A percentile compares a stretch with the other conserved stretches of the same genome.
Conservation (phyloP, 257 asterid species). For the Przewalskia tangutica region DNA sequence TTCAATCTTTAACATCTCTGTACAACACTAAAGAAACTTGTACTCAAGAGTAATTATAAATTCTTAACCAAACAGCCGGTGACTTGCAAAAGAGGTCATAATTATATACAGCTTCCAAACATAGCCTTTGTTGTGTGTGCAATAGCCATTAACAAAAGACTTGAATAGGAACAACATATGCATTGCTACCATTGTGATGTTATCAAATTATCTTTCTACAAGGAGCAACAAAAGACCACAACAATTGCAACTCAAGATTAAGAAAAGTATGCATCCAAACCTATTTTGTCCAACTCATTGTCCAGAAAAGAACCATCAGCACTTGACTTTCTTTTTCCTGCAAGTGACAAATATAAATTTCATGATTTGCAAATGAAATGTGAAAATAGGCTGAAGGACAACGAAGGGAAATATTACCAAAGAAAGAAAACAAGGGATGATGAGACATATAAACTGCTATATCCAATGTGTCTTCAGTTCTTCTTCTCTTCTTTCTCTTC, state of each 20-base stretch:
- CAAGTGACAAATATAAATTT: background rate
- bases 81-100: background rate
- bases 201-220: background rate
- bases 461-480: constrained; percentile 11
- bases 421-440: constrained; percentile 9
- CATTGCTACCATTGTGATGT: background rate
- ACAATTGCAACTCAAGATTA: background rate
- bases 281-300: background rate
- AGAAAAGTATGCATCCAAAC: background rate
- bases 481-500: constrained; percentile 13
- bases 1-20: background rate
- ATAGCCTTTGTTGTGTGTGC: background rate
- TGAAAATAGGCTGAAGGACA: background rate
- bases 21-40: background rate
- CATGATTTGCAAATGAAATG: constrained; percentile 1
- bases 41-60: background rate
- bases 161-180: background rate
- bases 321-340: constrained; percentile 5
- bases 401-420: background rate
- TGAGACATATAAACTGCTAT: constrained; percentile 9
- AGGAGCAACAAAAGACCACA: background rate
- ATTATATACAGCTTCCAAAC: background rate
- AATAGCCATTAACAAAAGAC: background rate
- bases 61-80: constrained; percentile 1
- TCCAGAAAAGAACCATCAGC: constrained; percentile 4